These are phyloP conservation scores for Pistacia integerrima DNA, from an alignment of 345 rosid genomes.

Conservation along the genomic window DNA sequence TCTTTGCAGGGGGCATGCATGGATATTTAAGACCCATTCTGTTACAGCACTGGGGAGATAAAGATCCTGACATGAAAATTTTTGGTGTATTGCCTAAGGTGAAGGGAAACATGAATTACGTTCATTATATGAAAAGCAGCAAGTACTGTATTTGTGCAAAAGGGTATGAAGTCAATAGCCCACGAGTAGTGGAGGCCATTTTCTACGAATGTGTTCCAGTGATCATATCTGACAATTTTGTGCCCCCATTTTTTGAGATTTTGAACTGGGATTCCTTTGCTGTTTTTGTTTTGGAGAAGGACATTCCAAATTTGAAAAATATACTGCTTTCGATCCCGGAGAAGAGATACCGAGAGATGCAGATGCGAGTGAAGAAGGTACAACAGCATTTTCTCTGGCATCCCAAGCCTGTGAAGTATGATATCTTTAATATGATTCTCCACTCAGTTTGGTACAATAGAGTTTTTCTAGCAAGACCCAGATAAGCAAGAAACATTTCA, in stretches of 20 bases:
- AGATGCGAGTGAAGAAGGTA: slow-evolving; percentile 75
- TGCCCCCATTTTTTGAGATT: slow-evolving; percentile 85
- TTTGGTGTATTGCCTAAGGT: slow-evolving; percentile 56
- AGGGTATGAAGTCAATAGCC: slow-evolving; percentile 95
- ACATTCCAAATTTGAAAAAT: slow-evolving; percentile 75
- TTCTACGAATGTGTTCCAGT: slow-evolving; percentile 91
- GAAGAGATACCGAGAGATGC: slow-evolving; percentile 59
- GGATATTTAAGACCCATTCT: slow-evolving; percentile 85
- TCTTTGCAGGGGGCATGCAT: slow-evolving; percentile 92
- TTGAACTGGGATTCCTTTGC: slow-evolving; percentile 94
- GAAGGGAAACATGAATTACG: slow-evolving; percentile 68
- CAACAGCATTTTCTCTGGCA: slow-evolving; percentile 98
- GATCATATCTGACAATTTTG: slow-evolving; percentile 86
- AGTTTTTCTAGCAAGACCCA: slow-evolving; percentile 56
- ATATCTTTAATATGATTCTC: slow-evolving; percentile 90
- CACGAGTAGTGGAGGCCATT: slow-evolving; percentile 89
- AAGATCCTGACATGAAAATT: slow-evolving; percentile 89
- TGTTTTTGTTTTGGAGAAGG: slow-evolving; percentile 79
- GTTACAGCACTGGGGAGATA: slow-evolving; percentile 72
- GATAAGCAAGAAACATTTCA: background rate
- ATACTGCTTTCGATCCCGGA: slow-evolving; percentile 68
- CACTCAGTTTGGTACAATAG: slow-evolving; percentile 91
- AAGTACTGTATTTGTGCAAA: slow-evolving; percentile 93
- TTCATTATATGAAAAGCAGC: slow-evolving; percentile 85
- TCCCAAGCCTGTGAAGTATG: slow-evolving; percentile 70